Percentiles rank a stretch among this genome's conserved stretches.
Evolutionary conservation across 2,329 filamentous ascomycete species (phyloP).

Genomic region (Chaetothyriales sp.): DNA sequence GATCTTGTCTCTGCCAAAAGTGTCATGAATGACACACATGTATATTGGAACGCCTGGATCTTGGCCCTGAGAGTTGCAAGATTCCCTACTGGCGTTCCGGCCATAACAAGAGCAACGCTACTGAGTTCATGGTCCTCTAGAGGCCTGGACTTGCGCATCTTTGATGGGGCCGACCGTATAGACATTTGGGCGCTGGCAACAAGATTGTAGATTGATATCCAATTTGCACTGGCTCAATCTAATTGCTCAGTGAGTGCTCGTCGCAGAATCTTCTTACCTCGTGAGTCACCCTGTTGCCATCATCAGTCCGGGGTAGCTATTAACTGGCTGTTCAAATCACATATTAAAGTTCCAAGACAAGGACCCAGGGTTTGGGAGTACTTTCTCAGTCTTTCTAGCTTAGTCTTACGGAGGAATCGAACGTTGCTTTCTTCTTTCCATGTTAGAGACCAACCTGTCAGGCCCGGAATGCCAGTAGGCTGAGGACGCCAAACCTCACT

Average conservation of each 20-base stretch:
- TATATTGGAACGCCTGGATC: too few species aligned
- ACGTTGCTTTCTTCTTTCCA: slow-evolving; percentile 21
- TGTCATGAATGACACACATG: too few species aligned
- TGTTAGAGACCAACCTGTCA: slow-evolving; percentile 32
- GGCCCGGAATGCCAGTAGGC: slow-evolving; percentile 36
- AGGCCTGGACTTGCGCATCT: too few species aligned
- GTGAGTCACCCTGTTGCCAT: slow-evolving; percentile 27
- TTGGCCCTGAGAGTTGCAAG: too few species aligned
- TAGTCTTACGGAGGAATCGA: slow-evolving; percentile 22
- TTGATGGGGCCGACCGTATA: not conserved
- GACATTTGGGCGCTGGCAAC: slow-evolving; percentile 18
- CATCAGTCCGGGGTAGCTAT: not conserved
- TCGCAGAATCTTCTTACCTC: slow-evolving; percentile 24
- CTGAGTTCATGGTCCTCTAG: too few species aligned
- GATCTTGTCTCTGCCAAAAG: too few species aligned
- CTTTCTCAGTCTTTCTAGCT: too few species aligned
- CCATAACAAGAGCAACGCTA: too few species aligned
- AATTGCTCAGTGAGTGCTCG: not conserved
- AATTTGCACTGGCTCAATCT: slow-evolving; percentile 28
- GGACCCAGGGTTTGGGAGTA: too few species aligned
- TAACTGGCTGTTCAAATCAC: slow-evolving; percentile 12
- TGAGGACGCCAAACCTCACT: slow-evolving; percentile 37
- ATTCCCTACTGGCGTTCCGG: too few species aligned
- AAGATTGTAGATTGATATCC: slow-evolving; percentile 44
- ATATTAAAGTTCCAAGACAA: slow-evolving; percentile 16